A percentile compares a stretch with the other conserved stretches of the same genome.
These are phyloP conservation scores for Trematosphaeria pertusa DNA, from an alignment of 2,329 filamentous ascomycete genomes.

Conservation along the genomic window DNA sequence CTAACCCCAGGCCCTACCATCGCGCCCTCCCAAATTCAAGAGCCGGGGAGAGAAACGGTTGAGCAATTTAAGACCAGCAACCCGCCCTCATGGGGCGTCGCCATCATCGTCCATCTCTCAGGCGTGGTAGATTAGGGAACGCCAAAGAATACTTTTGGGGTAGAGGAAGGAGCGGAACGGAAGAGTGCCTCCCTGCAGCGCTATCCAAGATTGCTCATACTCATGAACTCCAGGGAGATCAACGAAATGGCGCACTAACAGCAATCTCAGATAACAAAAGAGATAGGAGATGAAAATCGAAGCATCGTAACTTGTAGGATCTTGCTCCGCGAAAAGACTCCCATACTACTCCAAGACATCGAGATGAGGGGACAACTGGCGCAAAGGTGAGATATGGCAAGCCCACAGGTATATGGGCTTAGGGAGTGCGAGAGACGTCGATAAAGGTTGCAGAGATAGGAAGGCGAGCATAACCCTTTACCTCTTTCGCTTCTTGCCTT, in stretches of 20 bases:
- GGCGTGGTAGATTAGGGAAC: neutral
- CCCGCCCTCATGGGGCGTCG: neutral
- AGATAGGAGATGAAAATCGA: conserved; percentile 15
- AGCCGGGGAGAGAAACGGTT: neutral
- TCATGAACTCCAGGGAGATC: conserved; percentile 12
- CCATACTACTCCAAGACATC: conserved; percentile 5
- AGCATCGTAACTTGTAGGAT: too few species aligned
- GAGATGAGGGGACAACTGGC: conserved; percentile 1
- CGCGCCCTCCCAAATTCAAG: neutral
- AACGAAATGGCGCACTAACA: conserved; percentile 5
- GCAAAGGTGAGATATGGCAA: neutral
- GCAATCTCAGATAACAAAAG: conserved; percentile 13
- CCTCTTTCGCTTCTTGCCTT: conserved; percentile 75
- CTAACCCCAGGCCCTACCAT: conserved; percentile 1
- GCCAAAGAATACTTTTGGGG: conserved; percentile 15
- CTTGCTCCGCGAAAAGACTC: conserved; percentile 1
- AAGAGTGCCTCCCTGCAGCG: conserved; percentile 13
- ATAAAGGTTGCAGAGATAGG: neutral
- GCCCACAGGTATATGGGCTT: too few species aligned
- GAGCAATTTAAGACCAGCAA: conserved; percentile 10
- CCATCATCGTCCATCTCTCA: conserved; percentile 2
- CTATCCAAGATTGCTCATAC: conserved; percentile 25
- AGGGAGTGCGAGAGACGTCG: neutral
- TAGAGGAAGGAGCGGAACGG: conserved; percentile 22
- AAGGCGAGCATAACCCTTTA: conserved; percentile 36